Percentiles rank a stretch among this genome's conserved stretches.
phyloP scores from a whole-genome alignment of 768 basidiomycete genomes.

The Mycena leptocephala region DNA sequence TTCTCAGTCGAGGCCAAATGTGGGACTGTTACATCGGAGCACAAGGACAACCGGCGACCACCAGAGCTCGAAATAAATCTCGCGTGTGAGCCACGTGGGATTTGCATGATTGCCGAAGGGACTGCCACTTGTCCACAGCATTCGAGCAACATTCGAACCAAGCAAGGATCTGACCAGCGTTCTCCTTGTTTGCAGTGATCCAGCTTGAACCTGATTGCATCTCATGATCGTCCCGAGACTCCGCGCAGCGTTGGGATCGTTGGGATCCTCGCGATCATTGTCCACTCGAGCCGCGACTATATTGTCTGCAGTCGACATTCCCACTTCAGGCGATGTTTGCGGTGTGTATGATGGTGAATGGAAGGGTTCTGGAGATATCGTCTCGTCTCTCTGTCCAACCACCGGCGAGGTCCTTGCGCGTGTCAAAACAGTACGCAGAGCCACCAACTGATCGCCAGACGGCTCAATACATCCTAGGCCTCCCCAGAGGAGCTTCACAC shows the following conservation, averaged over 20 bases:
- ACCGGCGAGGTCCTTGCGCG: constrained; percentile 90
- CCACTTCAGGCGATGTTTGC: constrained; percentile 67
- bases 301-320: constrained; percentile 77
- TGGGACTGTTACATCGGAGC: background rate
- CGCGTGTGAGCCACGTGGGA: too few species aligned
- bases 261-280: constrained; percentile 60
- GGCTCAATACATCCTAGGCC: constrained; percentile 60
- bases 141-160: background rate
- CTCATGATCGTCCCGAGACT: constrained; percentile 48
- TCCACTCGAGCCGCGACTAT: constrained; percentile 82
- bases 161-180: background rate
- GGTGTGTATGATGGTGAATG: constrained; percentile 91
- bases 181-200: too few species aligned
- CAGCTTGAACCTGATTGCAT: background rate
- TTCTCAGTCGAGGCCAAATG: background rate
- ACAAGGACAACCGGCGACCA: background rate
- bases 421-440: constrained; percentile 75
- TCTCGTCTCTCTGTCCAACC: constrained; percentile 85
- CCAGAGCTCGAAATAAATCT: too few species aligned
- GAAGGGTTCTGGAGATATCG: constrained; percentile 81
- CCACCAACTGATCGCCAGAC: background rate
- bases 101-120: background rate
- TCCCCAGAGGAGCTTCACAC: constrained; percentile 81
- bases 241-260: constrained; percentile 17
- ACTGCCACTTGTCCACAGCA: background rate